A percentile compares a stretch with the other conserved stretches of the same genome.
phyloP scores from a whole-genome alignment of 2,329 filamentous ascomycete genomes.

The Penicillium sp. region DNA sequence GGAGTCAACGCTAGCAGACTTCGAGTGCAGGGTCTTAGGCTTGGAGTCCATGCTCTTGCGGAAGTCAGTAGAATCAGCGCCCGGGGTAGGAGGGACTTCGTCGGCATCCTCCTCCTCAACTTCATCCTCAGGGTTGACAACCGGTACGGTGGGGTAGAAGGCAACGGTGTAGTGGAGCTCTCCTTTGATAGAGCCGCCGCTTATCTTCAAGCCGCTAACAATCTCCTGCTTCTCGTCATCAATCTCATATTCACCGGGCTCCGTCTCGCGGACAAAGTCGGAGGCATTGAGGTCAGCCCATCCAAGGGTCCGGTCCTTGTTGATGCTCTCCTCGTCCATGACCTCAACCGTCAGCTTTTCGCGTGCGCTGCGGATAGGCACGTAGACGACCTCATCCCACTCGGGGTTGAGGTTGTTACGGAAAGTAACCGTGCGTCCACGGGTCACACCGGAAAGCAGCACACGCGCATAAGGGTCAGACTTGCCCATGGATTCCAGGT shows the following conservation, averaged over 20 bases:
- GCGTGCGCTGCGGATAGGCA: constrained; percentile 78
- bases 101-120: constrained; percentile 48
- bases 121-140: constrained; percentile 77
- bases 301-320: constrained; percentile 84
- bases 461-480: constrained; percentile 93
- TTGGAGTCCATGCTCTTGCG: constrained; percentile 33
- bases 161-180: constrained; percentile 74
- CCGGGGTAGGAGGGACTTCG: constrained; percentile 21
- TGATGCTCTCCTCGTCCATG: constrained; percentile 92
- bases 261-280: constrained; percentile 74
- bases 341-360: constrained; percentile 87
- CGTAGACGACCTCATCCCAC: constrained; percentile 92
- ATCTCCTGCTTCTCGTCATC: constrained; percentile 70
- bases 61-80: constrained; percentile 7
- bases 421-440: constrained; percentile 89
- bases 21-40: constrained; percentile 27
- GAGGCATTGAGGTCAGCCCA: constrained; percentile 70
- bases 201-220: constrained; percentile 66
- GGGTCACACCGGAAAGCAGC: constrained; percentile 82
- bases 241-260: constrained; percentile 74
- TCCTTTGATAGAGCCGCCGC: constrained; percentile 72
- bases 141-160: constrained; percentile 85
- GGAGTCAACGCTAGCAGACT: constrained; percentile 31
- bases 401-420: constrained; percentile 92
- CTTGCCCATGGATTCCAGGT: constrained; percentile 92